Evolutionary conservation across 202 grass and related monocot genomes (phyloP), one percentile per base, ranked within the genome.

Genomic region (Dendrocalamus latiflorus): DNA sequence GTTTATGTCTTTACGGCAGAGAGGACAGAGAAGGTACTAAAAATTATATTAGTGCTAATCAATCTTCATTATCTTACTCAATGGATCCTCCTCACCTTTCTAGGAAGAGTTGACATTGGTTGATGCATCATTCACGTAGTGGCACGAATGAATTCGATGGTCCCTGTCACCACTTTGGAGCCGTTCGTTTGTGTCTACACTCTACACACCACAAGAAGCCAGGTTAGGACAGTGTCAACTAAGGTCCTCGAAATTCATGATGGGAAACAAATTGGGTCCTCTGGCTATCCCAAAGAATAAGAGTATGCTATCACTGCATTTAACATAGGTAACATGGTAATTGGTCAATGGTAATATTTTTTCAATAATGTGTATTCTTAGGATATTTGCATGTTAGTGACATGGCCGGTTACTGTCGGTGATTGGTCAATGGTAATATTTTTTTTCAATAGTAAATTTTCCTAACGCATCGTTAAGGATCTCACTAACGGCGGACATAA

Each of bases 91-190:
- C 63, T 85, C 55, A 28, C 38, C 66, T 88, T 79, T 81, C 86
- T 51, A 55, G 41, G 85, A 82, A 91, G 84, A 72, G 89, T 84
- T 91, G 81, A 91, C 85, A 87, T 87, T 68, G 62, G 75, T 59
- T 72, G 51, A 74, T 74, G 65, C 72, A 84, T 36, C 21, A 53
- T 13, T 44, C 81, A 76, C 37, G 36, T 26, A 15, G 11, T 24
- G 53, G 55, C 37, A 78, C 26, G 48, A 58, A 42, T 33, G 58
- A 20, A 64, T 33, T 8, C 7, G 62, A 51, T 65, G 18, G 39
- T 68, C 20, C 18, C 11, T 42, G 10, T 68, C 38, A 10, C 43
- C 20, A 43, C 10, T 33, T 68, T 68, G 9, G 38, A 68, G 20
- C 38, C 65, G 65, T 44, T 68, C 65, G 65, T 45, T 69, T 14